Percentiles rank a stretch among this genome's conserved stretches.
Evolutionary conservation across 805 yeast species (phyloP).

Genomic region (Saccharomycopsis sp.): DNA sequence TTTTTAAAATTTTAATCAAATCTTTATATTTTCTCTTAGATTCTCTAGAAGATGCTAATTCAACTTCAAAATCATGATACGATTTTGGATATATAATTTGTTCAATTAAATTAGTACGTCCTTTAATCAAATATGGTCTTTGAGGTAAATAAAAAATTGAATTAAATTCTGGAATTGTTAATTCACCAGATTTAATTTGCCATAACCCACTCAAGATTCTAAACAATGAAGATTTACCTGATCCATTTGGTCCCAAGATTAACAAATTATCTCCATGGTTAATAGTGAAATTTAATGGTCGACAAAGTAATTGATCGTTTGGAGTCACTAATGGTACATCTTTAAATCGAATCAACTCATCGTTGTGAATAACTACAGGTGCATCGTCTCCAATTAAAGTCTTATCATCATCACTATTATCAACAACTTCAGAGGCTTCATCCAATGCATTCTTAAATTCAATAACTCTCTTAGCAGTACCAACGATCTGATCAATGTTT

Average conservation of each 20-base stretch:
- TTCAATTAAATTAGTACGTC: conserved; percentile 62
- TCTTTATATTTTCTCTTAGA: conserved; percentile 35
- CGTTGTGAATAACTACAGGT: conserved; percentile 37
- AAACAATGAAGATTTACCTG: conserved; percentile 90
- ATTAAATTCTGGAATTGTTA: conserved; percentile 53
- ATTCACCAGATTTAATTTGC: conserved; percentile 60
- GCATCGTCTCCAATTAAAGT: conserved; percentile 21
- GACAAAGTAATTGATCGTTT: conserved; percentile 63
- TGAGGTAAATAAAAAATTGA: conserved; percentile 84
- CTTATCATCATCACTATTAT: conserved; percentile 19
- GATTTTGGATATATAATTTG: conserved; percentile 87
- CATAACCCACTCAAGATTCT: conserved; percentile 89
- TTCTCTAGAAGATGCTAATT: conserved; percentile 24
- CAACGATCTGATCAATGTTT: conserved; percentile 74
- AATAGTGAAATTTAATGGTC: conserved; percentile 60
- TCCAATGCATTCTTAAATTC: conserved; percentile 60
- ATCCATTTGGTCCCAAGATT: conserved; percentile 94
- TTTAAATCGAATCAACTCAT: conserved; percentile 59
- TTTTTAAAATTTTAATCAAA: conserved; percentile 44
- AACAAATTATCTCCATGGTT: conserved; percentile 78
- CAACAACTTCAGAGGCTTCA: conserved; percentile 24
- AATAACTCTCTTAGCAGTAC: conserved; percentile 70
- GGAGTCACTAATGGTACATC: conserved; percentile 84
- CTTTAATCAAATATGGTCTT: conserved; percentile 77
- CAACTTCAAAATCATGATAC: conserved; percentile 42